phyloP scores from a whole-genome alignment of 805 yeast species.

The Scheffersomyces amazonensis region DNA sequence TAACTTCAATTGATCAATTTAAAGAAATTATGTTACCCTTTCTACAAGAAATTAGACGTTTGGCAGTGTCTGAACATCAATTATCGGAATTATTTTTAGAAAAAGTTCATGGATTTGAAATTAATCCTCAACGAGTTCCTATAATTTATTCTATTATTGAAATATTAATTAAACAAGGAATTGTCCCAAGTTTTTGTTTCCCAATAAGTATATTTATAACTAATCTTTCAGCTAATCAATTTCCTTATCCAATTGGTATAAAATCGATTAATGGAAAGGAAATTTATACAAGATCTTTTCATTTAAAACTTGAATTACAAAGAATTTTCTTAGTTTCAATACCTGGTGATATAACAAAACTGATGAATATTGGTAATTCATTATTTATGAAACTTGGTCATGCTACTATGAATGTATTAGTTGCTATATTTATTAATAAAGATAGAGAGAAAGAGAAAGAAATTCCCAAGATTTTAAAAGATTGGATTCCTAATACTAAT shows the following conservation, averaged over 20 bases:
- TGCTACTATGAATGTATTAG: background rate
- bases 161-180: background rate
- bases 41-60: background rate
- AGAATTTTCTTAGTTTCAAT: background rate
- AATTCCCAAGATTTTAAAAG: background rate
- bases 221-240: background rate
- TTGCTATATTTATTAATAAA: background rate
- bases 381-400: conserved; percentile 1
- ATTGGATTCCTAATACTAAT: conserved; percentile 1
- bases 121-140: background rate
- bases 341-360: conserved; percentile 1
- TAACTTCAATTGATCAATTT: background rate
- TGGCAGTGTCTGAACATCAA: background rate
- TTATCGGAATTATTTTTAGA: background rate
- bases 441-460: background rate
- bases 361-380: background rate
- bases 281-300: background rate
- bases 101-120: background rate
- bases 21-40: background rate
- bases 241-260: background rate
- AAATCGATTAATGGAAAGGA: background rate
- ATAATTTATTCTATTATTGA: background rate
- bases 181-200: conserved; percentile 9
- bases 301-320: background rate
- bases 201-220: conserved; percentile 6